Evolutionary conservation across 2,329 filamentous ascomycete species (phyloP), one percentile per base, ranked within the genome.

Genomic region (Thielaviopsis euricoi): DNA sequence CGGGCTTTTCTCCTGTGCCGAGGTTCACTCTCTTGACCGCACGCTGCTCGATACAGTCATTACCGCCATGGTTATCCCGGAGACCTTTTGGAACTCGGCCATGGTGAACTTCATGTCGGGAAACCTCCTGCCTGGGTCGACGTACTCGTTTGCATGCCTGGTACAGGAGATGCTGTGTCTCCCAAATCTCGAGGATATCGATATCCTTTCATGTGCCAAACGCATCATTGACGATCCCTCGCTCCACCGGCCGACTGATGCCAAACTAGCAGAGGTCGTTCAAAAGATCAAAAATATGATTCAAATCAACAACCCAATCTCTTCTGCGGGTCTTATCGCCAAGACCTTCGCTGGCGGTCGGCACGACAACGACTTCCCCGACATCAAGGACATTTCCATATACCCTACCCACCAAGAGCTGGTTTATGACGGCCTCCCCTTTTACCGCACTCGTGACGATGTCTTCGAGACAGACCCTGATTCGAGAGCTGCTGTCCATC

Each of bases 281-380:
- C 17, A 23, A 13, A 37, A 40, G 4, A 58, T 58, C 21, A 54
- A 54, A 19, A 58, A 55, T 12, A 33, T 58, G 33, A 33, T 54
- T 1, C 21, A 29, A 13, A 17, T 21, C 26, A 19, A 22, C 25
- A 43, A 43, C 25, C 15, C 12, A 19, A 21, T 9, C 23, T 19
- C n/a, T 17, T 19, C 54, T 29, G 21, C 9, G 9, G 12, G 17
- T 23, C n/a, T 21, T 15, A 29, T 50, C 23, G n/a, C 10, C 10
- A n/a, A n/a, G 12, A 19, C 23, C 2, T 53, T n/a, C 23, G 25
- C 83, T 0, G 86, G 86, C 0, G 84, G 84, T 0, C 76, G 86
- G 0, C 85, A 90, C 62, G 83, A 89, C 66, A 90, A 90, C 57
- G 86, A 89, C 63, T 78, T 77, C 64, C 70, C 64, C 1, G 74